Evolutionary conservation across 371 early-diverging fungal genomes (phyloP), one percentile per base, ranked within the genome.

Genomic region (Saksenaea oblongispora): DNA sequence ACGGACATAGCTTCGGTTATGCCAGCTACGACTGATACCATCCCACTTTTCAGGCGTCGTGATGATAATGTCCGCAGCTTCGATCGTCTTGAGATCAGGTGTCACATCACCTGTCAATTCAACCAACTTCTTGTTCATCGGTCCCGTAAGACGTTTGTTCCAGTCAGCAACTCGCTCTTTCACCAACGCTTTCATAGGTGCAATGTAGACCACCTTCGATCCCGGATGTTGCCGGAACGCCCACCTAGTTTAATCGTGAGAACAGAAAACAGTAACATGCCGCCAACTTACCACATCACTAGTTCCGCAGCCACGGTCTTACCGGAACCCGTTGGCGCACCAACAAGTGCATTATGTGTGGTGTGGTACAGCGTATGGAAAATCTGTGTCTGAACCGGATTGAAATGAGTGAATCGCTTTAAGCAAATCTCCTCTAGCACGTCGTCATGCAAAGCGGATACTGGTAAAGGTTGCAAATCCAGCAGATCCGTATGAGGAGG

Each of bases 1-100:
- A 37, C 86, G 87, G 4, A 96, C 95, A 76, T 95, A 96, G 22
- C 81, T 85, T 61, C 95, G 84, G 26, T 81, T 87, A 68, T 96
- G 87, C 99, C 94, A 96, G 39, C 88, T 87, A 60, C 96, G 92
- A 74, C 93, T 95, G 70, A 97, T 90, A 62, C 97, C 95, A 79
- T 99, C 99, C 96, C 98, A 99, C 70, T 99, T 99, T 71, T 99
- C 99, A 1, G 96, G 97, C 14, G 93, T 99, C 0, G 99, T 98
- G 59, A 99, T 89, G 61, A 99, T 95, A 37, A 99, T 93, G 72
- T 97, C 95, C 7, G 95, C 92, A n/a, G 79, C 76, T 65, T 93
- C 83, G 34, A 99, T 90, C 0, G 93, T 88, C 47, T 86, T 84
- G 37, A 95, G 74, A 62, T 97, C 97, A 0, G 97, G 96, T 7